phyloP scores from a whole-genome alignment of 306 rosid genomes.

The Glycine soja region DNA sequence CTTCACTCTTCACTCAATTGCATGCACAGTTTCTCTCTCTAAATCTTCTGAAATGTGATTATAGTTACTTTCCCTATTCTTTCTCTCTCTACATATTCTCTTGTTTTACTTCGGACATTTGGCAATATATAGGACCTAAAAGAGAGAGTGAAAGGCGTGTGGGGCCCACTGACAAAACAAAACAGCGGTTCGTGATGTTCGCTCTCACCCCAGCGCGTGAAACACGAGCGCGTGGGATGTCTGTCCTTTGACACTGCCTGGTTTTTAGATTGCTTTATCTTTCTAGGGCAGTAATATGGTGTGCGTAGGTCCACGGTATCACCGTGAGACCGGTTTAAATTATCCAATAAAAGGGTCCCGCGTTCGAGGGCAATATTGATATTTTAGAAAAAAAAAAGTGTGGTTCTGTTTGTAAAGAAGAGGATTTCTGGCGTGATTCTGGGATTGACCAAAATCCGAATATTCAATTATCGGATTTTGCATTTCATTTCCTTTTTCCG shows the following conservation, averaged over 20 bases:
- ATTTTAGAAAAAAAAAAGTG: neutral
- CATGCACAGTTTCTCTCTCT: conserved; percentile 36
- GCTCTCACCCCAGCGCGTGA: conserved; percentile 42
- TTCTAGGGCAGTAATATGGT: accelerated
- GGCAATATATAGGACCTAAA: conserved; percentile 12
- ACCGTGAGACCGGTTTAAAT: neutral
- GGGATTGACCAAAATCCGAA: conserved; percentile 11
- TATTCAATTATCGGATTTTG: conserved; percentile 39
- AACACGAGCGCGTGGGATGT: conserved; percentile 33
- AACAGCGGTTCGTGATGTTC: conserved; percentile 47
- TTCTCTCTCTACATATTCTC: conserved; percentile 26
- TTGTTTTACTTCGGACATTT: neutral
- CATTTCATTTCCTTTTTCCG: too few relatives aligned
- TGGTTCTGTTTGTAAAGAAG: too few relatives aligned
- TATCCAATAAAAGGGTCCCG: neutral
- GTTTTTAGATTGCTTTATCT: conserved; percentile 6
- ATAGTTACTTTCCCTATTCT: neutral
- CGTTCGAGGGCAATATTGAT: neutral
- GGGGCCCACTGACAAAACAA: conserved; percentile 53
- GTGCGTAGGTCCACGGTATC: neutral
- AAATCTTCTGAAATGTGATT: neutral
- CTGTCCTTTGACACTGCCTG: neutral
- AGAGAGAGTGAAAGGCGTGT: neutral
- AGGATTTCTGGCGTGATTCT: neutral
- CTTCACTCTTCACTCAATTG: conserved; percentile 5